Conservation (phyloP, 2,329 filamentous ascomycete genomes). For the Diplodia corticola region DNA sequence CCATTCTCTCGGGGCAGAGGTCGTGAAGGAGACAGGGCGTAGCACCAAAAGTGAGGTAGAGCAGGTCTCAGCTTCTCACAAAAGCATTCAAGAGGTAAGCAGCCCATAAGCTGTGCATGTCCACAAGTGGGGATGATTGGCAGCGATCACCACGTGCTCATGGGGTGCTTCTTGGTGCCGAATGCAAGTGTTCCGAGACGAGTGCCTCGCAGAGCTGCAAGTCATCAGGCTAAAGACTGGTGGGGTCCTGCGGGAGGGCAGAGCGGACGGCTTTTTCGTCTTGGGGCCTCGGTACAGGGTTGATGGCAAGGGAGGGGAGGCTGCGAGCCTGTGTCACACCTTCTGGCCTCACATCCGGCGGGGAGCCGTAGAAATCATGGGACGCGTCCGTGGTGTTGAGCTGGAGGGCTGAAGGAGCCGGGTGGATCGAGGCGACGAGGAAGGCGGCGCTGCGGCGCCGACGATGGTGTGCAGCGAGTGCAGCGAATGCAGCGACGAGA, state of each 20-base stretch:
- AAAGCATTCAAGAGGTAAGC: slow-evolving; percentile 10
- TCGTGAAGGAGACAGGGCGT: background rate
- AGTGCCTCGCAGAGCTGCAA: slow-evolving; percentile 1
- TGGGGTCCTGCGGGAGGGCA: background rate
- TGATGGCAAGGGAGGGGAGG: background rate
- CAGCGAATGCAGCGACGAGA: background rate
- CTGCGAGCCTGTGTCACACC: background rate
- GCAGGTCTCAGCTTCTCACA: background rate
- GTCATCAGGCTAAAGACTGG: background rate
- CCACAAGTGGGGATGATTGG: background rate
- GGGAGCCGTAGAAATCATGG: slow-evolving; percentile 13
- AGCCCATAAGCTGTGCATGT: slow-evolving; percentile 11
- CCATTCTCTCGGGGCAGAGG: background rate
- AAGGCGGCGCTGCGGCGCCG: background rate
- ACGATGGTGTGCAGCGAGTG: background rate
- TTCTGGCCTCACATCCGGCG: background rate
- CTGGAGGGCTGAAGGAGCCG: slow-evolving; percentile 1
- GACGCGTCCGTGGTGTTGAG: background rate
- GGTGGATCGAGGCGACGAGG: background rate
- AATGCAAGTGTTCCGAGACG: slow-evolving; percentile 4
- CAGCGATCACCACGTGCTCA: background rate
- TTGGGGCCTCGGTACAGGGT: background rate
- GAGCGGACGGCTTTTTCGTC: background rate
- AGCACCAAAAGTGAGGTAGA: background rate
- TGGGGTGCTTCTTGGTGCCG: background rate